Base-by-base conservation (phyloP, 192 early-diverging fungal genomes). In the Lobosporangium transversale region DNA sequence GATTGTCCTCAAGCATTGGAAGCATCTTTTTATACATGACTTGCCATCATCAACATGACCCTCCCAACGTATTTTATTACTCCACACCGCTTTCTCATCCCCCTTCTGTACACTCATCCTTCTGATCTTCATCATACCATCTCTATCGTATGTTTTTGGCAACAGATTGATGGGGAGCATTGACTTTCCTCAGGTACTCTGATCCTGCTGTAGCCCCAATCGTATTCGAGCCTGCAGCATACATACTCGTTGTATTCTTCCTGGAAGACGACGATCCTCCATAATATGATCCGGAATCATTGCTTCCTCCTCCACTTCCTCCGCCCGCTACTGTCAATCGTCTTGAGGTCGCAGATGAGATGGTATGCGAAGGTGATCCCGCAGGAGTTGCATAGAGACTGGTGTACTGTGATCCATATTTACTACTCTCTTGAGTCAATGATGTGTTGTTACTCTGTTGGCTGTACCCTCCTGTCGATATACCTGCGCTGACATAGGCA, bases 171-270 rank as follows among this genome's bases (percentile, higher is more conserved):
- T n/a, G n/a, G n/a, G 36, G 21, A 37, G 35, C 54, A 57, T 60
- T 61, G 5, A 37, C 44, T 31, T 75, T 62, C 8, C 71, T 36
- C 40, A 75, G 37, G 21, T 75, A 75, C 2, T 66, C 73, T 35
- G 56, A 48, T 0, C 64, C 58, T 9, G 73, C 45, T 3, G 64
- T 21, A 5, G 32, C 47, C 5, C 73, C 59, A 40, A 76, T 67
- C 12, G 73, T 76, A 15, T 67, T 76, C 29, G 73, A 76, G 17
- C 73, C 73, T 27, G 64, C 58, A 7, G 58, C 64, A 44, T 76
- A 76, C 73, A 76, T 67, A 35, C 73, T 76, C 21, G 71, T 42
- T 12, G 65, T 27, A 23, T 66, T 67, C 73, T 76, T 76, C 23
- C 73, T 56, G 4, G 64, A 59, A 1, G 58, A 56, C 31, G 17